Evolutionary conservation across 2,329 filamentous ascomycete genomes (phyloP).

Genomic region (Trichoderma harzianum): DNA sequence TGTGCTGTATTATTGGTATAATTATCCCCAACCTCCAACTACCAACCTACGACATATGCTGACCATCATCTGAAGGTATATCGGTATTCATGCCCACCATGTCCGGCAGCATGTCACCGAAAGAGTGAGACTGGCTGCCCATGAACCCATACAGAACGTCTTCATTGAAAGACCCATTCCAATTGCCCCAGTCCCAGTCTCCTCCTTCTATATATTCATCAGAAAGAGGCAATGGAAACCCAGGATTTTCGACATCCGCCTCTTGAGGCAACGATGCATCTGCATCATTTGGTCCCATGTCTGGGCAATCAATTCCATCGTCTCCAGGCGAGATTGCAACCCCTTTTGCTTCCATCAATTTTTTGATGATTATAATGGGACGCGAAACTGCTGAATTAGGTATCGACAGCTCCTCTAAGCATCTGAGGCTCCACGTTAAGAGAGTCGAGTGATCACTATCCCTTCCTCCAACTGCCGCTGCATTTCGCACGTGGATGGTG

Average conservation of each 20-base stretch:
- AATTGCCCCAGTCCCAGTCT: background rate
- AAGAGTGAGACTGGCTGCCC: background rate
- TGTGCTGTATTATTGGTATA: background rate
- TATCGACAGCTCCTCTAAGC: background rate
- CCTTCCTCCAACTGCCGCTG: slow-evolving; percentile 4
- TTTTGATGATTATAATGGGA: background rate
- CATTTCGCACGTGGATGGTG: slow-evolving; percentile 40
- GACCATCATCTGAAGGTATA: background rate
- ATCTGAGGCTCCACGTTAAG: background rate
- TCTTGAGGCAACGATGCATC: background rate
- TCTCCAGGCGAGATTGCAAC: background rate
- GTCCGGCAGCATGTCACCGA: background rate
- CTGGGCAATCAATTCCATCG: background rate
- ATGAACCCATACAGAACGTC: background rate
- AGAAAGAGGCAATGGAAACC: background rate
- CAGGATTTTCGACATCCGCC: background rate
- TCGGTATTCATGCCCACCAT: background rate
- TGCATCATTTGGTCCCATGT: background rate
- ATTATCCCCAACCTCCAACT: background rate
- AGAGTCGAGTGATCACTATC: background rate
- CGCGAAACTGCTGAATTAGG: background rate
- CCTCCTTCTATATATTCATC: background rate
- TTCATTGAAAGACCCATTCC: background rate
- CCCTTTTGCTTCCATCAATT: background rate
- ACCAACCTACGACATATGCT: background rate